A percentile compares a stretch with the other conserved stretches of the same genome.
Conservation (phyloP, 441 rosid genomes). For the Euphorbia celastroides region DNA sequence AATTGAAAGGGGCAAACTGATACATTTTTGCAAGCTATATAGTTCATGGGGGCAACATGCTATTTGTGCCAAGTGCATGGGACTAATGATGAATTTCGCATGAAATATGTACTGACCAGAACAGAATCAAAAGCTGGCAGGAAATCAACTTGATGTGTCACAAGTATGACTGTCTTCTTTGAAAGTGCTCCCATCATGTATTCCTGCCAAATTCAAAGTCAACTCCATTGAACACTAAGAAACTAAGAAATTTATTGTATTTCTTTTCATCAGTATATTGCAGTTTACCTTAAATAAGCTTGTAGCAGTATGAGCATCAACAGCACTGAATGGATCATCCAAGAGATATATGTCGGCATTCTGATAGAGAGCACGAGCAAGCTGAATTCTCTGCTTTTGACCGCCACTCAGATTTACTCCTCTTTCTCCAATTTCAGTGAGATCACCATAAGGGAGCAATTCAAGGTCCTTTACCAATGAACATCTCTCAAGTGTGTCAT, state of each 20-base stretch:
- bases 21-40: too few relatives aligned
- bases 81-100: background rate
- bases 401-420: conserved; percentile 56
- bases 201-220: too few relatives aligned
- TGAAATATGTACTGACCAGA: background rate
- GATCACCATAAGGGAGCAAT: conserved; percentile 41
- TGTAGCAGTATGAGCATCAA: conserved; percentile 48
- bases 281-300: conserved; percentile 35
- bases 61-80: too few relatives aligned
- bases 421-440: conserved; percentile 44
- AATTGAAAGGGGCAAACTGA: too few relatives aligned
- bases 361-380: conserved; percentile 52
- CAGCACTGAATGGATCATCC: conserved; percentile 63
- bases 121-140: background rate
- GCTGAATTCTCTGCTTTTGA: conserved; percentile 52
- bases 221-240: too few relatives aligned
- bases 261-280: too few relatives aligned
- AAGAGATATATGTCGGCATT: conserved; percentile 49
- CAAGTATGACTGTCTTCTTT: background rate
- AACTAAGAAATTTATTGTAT: too few relatives aligned
- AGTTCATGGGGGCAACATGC: too few relatives aligned
- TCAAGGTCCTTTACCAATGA: conserved; percentile 38
- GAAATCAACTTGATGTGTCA: conserved; percentile 8
- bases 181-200: background rate
- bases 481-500: conserved; percentile 29